phyloP scores from a whole-genome alignment of 2,329 filamentous ascomycete genomes.

The Epichloe gansuensis region DNA sequence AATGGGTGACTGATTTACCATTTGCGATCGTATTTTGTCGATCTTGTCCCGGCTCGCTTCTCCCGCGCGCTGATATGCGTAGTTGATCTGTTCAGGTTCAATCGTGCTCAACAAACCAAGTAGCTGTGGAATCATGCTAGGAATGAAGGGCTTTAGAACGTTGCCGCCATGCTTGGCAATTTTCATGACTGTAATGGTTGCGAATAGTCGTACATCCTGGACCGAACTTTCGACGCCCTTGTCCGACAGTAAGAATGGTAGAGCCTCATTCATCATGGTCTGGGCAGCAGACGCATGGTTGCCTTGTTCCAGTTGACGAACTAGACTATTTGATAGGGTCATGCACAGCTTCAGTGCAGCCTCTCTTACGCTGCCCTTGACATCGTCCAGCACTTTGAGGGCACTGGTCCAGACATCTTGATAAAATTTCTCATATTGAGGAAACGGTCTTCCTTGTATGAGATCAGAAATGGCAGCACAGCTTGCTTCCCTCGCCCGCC shows the following conservation, averaged over 20 bases:
- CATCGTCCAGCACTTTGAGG: constrained; percentile 89
- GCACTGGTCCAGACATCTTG: constrained; percentile 73
- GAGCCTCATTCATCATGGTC: constrained; percentile 70
- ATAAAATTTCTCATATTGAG: constrained; percentile 73
- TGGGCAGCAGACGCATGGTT: constrained; percentile 56
- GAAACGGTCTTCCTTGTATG: constrained; percentile 64
- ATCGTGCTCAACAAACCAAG: constrained; percentile 74
- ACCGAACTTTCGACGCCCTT: constrained; percentile 82
- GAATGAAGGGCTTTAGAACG: constrained; percentile 65
- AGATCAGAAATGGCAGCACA: constrained; percentile 83
- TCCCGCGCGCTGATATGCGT: constrained; percentile 79
- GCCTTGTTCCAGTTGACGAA: constrained; percentile 72
- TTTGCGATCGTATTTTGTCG: constrained; percentile 71
- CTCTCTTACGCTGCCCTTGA: constrained; percentile 77
- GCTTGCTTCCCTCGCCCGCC: constrained; percentile 84
- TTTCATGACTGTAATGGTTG: constrained; percentile 70
- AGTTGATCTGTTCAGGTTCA: constrained; percentile 82
- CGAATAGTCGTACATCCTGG: constrained; percentile 74
- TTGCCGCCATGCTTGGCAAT: constrained; percentile 83
- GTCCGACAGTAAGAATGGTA: constrained; percentile 82
- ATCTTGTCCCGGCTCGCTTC: constrained; percentile 81
- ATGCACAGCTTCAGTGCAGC: constrained; percentile 75
- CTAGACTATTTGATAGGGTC: constrained; percentile 70
- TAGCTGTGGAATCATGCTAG: constrained; percentile 68
- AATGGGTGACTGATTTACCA: constrained; percentile 74